These are phyloP conservation scores for Xylaria castorea DNA, from an alignment of 495 filamentous ascomycete genomes.

Conservation along the genomic window DNA sequence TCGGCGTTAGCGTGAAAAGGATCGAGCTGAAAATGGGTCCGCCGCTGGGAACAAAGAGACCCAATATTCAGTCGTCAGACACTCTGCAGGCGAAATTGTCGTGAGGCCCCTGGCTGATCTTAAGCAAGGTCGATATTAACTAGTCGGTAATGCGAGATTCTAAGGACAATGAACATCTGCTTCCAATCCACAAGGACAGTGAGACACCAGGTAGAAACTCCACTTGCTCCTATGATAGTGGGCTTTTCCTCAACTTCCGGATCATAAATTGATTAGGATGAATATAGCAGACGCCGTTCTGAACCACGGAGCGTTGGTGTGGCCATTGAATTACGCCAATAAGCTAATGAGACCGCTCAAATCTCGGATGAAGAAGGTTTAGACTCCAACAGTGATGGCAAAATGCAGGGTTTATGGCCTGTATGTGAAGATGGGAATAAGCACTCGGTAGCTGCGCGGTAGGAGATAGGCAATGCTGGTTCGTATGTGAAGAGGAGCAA, in stretches of 20 bases:
- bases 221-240: constrained; percentile 31
- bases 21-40: constrained; percentile 35
- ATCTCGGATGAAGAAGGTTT: not conserved
- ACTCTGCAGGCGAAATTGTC: constrained; percentile 21
- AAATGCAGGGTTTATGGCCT: not conserved
- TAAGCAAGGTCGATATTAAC: constrained; percentile 35
- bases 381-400: not conserved
- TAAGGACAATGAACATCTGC: constrained; percentile 34
- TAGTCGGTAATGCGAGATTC: constrained; percentile 29
- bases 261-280: constrained; percentile 24
- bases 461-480: constrained; percentile 1
- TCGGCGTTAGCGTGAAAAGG: constrained; percentile 24
- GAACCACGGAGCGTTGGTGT: not conserved
- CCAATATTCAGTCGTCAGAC: constrained; percentile 38
- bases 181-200: constrained; percentile 36
- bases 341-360: not conserved
- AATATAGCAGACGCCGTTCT: not conserved
- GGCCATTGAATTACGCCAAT: constrained; percentile 1
- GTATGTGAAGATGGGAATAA: constrained; percentile 11
- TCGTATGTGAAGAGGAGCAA: constrained; percentile 14
- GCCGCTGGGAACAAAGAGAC: constrained; percentile 39
- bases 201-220: constrained; percentile 35
- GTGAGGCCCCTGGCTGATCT: constrained; percentile 30
- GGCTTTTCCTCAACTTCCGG: constrained; percentile 29
- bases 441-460: not conserved